These are phyloP conservation scores for Blastocystis sp. DNA, from an alignment of 352 stramenopile genomes.

Conservation along the genomic window DNA sequence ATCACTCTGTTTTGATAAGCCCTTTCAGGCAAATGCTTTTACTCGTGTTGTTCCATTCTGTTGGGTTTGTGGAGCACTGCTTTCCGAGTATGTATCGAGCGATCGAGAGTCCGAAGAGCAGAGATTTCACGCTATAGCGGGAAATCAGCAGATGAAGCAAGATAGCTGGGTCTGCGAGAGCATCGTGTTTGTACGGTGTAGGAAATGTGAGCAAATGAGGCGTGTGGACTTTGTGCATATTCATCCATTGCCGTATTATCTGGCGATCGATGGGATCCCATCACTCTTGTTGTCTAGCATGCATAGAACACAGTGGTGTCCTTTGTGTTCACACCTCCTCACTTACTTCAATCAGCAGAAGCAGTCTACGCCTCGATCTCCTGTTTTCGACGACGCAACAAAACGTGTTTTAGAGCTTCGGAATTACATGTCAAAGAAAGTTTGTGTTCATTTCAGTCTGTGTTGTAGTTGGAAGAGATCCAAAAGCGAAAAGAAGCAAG, in stretches of 20 bases:
- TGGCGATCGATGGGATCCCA: not conserved
- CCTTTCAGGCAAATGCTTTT: not conserved
- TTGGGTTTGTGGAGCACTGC: not conserved
- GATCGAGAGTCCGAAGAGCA: not conserved
- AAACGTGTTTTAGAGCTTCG: not conserved
- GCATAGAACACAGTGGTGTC: not conserved
- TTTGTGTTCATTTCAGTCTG: not conserved
- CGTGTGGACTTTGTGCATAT: not conserved
- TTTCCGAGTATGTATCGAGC: not conserved
- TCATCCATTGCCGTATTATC: not conserved
- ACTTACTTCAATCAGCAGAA: not conserved
- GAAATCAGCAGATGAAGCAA: not conserved
- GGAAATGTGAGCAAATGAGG: not conserved
- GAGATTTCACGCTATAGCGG: not conserved
- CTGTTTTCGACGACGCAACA: not conserved
- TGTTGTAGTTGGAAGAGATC: slow-evolving; percentile 10
- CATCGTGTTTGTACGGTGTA: not conserved
- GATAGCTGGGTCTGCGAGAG: not conserved
- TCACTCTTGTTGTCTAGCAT: not conserved
- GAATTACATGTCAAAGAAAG: not conserved
- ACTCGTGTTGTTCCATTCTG: not conserved
- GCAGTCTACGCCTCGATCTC: not conserved
- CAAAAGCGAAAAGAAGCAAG: not conserved
- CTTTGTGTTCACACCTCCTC: not conserved
- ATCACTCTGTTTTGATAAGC: not conserved